These are phyloP conservation scores for Neoboletus magnificus DNA, from an alignment of 768 basidiomycete species.

Conservation along the genomic window DNA sequence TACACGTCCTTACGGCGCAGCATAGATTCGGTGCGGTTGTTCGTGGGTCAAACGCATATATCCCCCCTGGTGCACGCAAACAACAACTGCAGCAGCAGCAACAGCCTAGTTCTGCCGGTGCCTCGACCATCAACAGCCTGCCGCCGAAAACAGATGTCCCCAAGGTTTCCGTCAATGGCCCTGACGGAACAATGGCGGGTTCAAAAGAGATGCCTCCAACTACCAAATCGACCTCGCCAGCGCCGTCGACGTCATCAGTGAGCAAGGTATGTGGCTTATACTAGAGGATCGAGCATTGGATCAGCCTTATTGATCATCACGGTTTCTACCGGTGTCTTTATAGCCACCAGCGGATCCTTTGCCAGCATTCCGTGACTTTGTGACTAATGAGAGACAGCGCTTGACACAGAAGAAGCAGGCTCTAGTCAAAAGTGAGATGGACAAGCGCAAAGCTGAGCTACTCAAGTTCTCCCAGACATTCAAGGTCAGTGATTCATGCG, in stretches of 20 bases:
- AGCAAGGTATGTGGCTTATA: constrained; percentile 45
- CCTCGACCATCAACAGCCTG: constrained; percentile 27
- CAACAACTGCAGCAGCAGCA: constrained; percentile 32
- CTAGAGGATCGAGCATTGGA: neutral
- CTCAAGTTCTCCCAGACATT: constrained; percentile 91
- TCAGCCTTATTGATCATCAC: constrained; percentile 3
- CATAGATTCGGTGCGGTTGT: constrained; percentile 89
- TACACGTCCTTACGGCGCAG: constrained; percentile 19
- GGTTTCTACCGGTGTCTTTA: constrained; percentile 6
- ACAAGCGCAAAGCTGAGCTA: constrained; percentile 89
- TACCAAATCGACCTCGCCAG: constrained; percentile 63
- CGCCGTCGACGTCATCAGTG: constrained; percentile 42
- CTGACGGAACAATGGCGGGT: constrained; percentile 59
- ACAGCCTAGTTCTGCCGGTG: constrained; percentile 25
- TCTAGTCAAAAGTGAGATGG: constrained; percentile 88
- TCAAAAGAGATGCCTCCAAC: constrained; percentile 44
- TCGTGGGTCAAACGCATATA: constrained; percentile 84
- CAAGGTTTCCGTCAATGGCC: constrained; percentile 72
- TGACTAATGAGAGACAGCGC: constrained; percentile 86
- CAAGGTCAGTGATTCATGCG: constrained; percentile 59
- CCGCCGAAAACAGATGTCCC: constrained; percentile 50
- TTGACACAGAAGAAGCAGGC: constrained; percentile 89
- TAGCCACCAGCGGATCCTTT: constrained; percentile 73
- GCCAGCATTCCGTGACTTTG: constrained; percentile 88
- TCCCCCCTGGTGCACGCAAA: constrained; percentile 88